Conservation (phyloP, 306 rosid species). For the Malus sieversii region DNA sequence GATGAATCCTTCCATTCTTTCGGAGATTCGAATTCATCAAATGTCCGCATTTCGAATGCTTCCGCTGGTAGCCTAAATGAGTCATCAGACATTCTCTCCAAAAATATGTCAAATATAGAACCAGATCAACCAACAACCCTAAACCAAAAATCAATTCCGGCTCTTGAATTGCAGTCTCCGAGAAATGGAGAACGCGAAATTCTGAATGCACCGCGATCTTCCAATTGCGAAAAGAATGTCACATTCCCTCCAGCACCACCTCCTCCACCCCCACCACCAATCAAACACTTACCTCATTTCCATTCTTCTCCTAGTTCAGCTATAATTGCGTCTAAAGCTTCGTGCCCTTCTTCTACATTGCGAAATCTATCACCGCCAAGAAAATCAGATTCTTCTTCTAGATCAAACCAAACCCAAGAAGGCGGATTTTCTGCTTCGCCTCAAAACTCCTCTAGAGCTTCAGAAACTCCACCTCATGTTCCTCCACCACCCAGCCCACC, state of each 20-base stretch:
- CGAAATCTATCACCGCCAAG: conserved; percentile 43
- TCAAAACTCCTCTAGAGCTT: conserved; percentile 5
- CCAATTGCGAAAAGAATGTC: conserved; percentile 19
- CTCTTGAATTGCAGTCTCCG: conserved; percentile 22
- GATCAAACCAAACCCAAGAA: conserved; percentile 31
- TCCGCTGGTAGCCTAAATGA: conserved; percentile 44
- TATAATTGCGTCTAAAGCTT: conserved; percentile 42
- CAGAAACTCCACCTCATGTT: conserved; percentile 35
- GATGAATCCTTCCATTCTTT: conserved; percentile 84
- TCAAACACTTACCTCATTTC: conserved; percentile 27
- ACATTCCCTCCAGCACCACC: conserved; percentile 41
- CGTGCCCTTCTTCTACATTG: conserved; percentile 48
- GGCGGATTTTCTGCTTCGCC: conserved; percentile 27
- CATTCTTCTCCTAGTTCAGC: conserved; percentile 39
- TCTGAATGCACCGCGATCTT: conserved; percentile 14
- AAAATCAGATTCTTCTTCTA: conserved; percentile 38
- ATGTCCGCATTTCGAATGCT: conserved; percentile 66
- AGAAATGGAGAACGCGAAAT: conserved; percentile 18
- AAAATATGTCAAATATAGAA: conserved; percentile 22
- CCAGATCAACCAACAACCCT: conserved; percentile 15
- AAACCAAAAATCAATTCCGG: conserved; percentile 22
- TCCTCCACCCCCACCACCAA: conserved; percentile 33
- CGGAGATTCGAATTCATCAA: conserved; percentile 58
- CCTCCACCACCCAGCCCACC: conserved; percentile 92
- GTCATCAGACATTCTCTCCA: conserved; percentile 27